These are phyloP conservation scores for Colletotrichum sp. DNA, from an alignment of 2,329 filamentous ascomycete species.

Conservation along the genomic window DNA sequence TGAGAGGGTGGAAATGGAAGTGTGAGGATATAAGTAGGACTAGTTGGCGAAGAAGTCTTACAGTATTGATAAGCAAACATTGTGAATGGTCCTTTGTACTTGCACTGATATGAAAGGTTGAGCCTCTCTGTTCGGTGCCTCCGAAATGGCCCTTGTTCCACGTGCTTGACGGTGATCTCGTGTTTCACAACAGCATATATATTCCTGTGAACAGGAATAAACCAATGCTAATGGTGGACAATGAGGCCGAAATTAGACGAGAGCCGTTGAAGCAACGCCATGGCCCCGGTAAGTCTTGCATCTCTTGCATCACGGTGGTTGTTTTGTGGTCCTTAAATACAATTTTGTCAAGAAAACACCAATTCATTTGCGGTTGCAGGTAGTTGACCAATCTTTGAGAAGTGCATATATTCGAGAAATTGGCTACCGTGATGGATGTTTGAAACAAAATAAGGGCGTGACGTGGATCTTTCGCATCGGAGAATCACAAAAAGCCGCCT, in stretches of 20 bases:
- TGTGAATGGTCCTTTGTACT: accelerated
- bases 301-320: no score
- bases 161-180: accelerated
- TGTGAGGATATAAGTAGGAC: neutral
- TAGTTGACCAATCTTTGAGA: neutral
- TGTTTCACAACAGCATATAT: accelerated
- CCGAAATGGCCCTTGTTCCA: accelerated
- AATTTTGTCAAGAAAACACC: no score
- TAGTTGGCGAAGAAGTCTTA: neutral
- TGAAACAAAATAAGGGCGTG: neutral
- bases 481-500: neutral
- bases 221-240: neutral
- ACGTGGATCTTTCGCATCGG: neutral
- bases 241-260: neutral
- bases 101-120: neutral
- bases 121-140: accelerated
- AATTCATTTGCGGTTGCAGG: neutral
- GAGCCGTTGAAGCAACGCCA: no score
- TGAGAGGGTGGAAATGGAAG: neutral
- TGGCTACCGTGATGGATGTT: accelerated
- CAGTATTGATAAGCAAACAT: neutral
- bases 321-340: no score
- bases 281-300: no score
- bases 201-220: neutral
- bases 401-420: neutral